A percentile compares a stretch with the other conserved stretches of the same genome.
These are phyloP conservation scores for Cadophora gregata DNA, from an alignment of 2,329 filamentous ascomycete species.

Conservation along the genomic window DNA sequence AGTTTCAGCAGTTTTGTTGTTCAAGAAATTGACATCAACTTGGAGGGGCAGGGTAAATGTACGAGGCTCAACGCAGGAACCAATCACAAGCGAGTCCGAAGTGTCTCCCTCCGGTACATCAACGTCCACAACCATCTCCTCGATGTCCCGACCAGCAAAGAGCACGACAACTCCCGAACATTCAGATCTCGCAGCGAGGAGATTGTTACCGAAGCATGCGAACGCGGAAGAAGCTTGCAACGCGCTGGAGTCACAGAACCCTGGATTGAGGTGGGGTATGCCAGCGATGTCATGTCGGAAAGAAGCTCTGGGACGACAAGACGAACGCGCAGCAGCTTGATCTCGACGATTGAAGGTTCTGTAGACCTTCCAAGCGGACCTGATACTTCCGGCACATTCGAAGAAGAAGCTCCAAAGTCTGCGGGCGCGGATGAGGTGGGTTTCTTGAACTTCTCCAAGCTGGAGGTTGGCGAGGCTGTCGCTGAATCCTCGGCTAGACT, in stretches of 20 bases:
- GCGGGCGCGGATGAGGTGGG: slow-evolving; percentile 5
- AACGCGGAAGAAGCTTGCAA: slow-evolving; percentile 10
- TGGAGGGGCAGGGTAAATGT: slow-evolving; percentile 4
- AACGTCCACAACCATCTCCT: slow-evolving; percentile 11
- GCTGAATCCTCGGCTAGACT: slow-evolving; percentile 21
- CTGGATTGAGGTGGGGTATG: slow-evolving; percentile 12
- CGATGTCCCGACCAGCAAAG: neutral
- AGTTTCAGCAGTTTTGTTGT: slow-evolving; percentile 10
- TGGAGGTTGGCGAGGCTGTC: slow-evolving; percentile 18
- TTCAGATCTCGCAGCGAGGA: slow-evolving; percentile 14
- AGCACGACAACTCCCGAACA: neutral
- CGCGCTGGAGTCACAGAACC: slow-evolving; percentile 5
- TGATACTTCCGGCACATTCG: neutral
- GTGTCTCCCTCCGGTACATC: neutral
- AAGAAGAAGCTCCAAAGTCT: slow-evolving; percentile 3
- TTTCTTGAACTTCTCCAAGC: slow-evolving; percentile 4
- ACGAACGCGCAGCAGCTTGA: slow-evolving; percentile 8
- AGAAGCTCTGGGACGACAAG: slow-evolving; percentile 20
- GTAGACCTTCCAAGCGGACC: neutral
- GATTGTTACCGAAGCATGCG: slow-evolving; percentile 15
- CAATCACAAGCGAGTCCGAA: slow-evolving; percentile 30
- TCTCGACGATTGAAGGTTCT: neutral
- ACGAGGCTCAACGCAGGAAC: slow-evolving; percentile 19
- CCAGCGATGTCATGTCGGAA: slow-evolving; percentile 23
- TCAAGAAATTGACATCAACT: neutral